A percentile compares a stretch with the other conserved stretches of the same genome.
Evolutionary conservation across 257 asterid species (phyloP).

Genomic region (Jasminum sambac): DNA sequence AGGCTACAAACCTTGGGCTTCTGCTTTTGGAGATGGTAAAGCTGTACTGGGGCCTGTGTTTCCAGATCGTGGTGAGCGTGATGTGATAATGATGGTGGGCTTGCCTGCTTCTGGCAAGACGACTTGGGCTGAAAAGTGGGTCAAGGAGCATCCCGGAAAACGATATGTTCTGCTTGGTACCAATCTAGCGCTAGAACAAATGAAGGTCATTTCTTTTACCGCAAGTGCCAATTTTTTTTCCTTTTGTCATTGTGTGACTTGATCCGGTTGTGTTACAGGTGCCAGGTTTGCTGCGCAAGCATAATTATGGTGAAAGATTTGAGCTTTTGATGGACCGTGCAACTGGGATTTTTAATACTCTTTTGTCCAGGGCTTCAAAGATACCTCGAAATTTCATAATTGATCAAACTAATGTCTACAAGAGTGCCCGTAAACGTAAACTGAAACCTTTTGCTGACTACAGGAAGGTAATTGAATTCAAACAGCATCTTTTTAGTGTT

Average conservation of each 20-base stretch:
- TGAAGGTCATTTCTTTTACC: slow-evolving; percentile 40
- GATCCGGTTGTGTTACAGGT: slow-evolving; percentile 37
- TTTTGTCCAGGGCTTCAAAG: slow-evolving; percentile 56
- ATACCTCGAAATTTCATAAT: slow-evolving; percentile 59
- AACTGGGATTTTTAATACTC: slow-evolving; percentile 50
- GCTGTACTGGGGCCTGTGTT: slow-evolving; percentile 45
- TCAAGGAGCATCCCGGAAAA: slow-evolving; percentile 53
- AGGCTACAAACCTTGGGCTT: slow-evolving; percentile 59
- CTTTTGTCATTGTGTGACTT: slow-evolving; percentile 3
- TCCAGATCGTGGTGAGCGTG: slow-evolving; percentile 39
- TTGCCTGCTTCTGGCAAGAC: slow-evolving; percentile 69
- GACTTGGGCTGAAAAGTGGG: slow-evolving; percentile 70
- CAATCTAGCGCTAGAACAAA: slow-evolving; percentile 50
- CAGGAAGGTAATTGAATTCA: slow-evolving; percentile 40
- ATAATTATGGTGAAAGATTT: slow-evolving; percentile 38
- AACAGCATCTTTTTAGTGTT: background rate
- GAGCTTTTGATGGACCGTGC: slow-evolving; percentile 55
- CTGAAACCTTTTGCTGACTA: slow-evolving; percentile 50
- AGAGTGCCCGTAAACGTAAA: slow-evolving; percentile 58
- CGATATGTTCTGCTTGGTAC: slow-evolving; percentile 62
- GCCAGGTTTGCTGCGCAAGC: slow-evolving; percentile 45
- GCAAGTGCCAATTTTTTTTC: slow-evolving; percentile 1
- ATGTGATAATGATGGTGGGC: slow-evolving; percentile 63
- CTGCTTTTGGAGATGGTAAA: slow-evolving; percentile 45
- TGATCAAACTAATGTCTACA: slow-evolving; percentile 59